Percentiles rank a stretch among this genome's conserved stretches.
These are phyloP conservation scores for Trichophyton mentagrophytes DNA, from an alignment of 2,329 filamentous ascomycete species.

Conservation along the genomic window DNA sequence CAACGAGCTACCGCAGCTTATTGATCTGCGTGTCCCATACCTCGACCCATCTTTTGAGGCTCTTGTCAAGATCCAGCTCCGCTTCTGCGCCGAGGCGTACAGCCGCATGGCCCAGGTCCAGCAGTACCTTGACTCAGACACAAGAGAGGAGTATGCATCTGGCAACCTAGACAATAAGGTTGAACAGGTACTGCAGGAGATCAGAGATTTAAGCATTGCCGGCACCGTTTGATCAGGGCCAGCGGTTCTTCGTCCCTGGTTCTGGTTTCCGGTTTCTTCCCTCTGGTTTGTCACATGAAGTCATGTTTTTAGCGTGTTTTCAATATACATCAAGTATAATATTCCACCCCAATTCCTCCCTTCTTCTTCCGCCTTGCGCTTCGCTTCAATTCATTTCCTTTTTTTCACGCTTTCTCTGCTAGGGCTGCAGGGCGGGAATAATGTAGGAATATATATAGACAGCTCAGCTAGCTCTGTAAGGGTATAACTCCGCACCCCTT, in stretches of 20 bases:
- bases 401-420: background rate
- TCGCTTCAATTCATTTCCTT: background rate
- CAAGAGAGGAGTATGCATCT: conserved; percentile 87
- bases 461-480: no score
- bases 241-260: background rate
- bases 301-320: conserved; percentile 4
- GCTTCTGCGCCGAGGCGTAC: conserved; percentile 97
- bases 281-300: background rate
- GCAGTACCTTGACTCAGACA: conserved; percentile 92
- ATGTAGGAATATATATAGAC: background rate
- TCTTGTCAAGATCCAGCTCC: conserved; percentile 92
- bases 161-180: conserved; percentile 84
- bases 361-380: background rate
- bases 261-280: background rate
- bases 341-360: background rate
- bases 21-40: conserved; percentile 92
- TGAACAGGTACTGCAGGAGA: conserved; percentile 93
- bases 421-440: background rate
- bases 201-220: conserved; percentile 86
- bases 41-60: conserved; percentile 95
- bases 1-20: conserved; percentile 83
- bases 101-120: conserved; percentile 97
- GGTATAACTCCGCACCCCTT: background rate
- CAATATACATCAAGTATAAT: background rate
- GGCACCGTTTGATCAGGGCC: conserved; percentile 44